A percentile compares a stretch with the other conserved stretches of the same genome.
Conservation (phyloP, 495 filamentous ascomycete species). For the Friedmanniomyces endolithicus region DNA sequence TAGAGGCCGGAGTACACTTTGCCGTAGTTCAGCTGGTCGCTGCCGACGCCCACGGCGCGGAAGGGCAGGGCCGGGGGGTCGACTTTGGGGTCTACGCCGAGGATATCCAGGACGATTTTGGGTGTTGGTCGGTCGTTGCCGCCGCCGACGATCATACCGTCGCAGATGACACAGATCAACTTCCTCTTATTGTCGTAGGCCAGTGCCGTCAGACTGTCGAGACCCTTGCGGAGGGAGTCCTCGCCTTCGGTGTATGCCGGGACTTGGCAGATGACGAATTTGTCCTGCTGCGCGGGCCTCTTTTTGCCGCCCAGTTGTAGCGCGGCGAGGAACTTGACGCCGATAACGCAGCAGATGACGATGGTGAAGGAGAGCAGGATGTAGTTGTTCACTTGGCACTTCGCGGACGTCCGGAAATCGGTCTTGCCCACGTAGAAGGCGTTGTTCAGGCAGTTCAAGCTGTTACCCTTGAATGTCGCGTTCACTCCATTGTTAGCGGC, state of each 20-base stretch:
- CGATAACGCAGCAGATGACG: constrained; percentile 65
- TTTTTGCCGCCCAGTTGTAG: constrained; percentile 88
- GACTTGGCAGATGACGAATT: constrained; percentile 97
- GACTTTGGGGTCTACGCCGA: constrained; percentile 92
- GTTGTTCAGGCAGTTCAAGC: constrained; percentile 67
- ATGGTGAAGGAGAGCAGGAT: constrained; percentile 77
- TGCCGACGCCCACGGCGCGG: constrained; percentile 78
- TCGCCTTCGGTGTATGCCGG: constrained; percentile 97
- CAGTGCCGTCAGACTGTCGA: constrained; percentile 87
- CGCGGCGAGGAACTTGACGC: constrained; percentile 84
- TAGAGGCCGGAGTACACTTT: constrained; percentile 98
- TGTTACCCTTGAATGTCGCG: constrained; percentile 39
- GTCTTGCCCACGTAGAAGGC: constrained; percentile 69
- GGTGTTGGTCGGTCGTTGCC: constrained; percentile 95
- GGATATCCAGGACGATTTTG: constrained; percentile 92
- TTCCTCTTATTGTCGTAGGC: constrained; percentile 97
- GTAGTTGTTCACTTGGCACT: constrained; percentile 84
- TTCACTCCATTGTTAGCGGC: constrained; percentile 32
- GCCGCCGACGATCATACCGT: constrained; percentile 90
- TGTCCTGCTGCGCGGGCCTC: constrained; percentile 81
- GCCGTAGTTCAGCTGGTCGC: constrained; percentile 90
- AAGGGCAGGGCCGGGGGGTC: constrained; percentile 89
- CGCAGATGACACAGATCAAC: constrained; percentile 84
- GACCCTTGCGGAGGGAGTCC: constrained; percentile 77
- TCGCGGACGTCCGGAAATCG: constrained; percentile 67